A percentile compares a stretch with the other conserved stretches of the same genome.
These are phyloP conservation scores for Cymbidium sinense DNA, from an alignment of 106 monocot genomes.

Conservation along the genomic window DNA sequence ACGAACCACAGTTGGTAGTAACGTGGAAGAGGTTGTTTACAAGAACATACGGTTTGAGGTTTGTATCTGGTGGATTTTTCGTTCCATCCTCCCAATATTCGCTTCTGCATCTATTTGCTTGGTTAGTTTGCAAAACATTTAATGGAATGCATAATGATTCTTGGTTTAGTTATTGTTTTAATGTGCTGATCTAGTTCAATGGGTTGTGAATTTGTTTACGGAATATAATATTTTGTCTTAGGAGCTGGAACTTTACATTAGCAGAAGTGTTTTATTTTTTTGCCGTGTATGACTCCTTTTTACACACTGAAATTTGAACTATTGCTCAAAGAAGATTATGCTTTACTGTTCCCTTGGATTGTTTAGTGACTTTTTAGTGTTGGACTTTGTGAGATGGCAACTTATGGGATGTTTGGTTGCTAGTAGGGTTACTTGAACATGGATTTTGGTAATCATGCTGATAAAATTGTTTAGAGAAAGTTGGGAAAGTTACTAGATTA, in stretches of 20 bases:
- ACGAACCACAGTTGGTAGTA: conserved; percentile 72
- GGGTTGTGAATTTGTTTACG: neutral
- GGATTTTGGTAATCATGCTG: neutral
- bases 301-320: neutral
- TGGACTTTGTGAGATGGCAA: neutral
- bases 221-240: neutral
- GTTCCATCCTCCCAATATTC: neutral
- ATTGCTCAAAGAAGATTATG: neutral
- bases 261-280: neutral
- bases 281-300: neutral
- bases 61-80: neutral
- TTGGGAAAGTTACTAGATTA: neutral
- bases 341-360: neutral
- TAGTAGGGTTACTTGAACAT: neutral
- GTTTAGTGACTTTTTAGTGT: neutral
- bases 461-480: neutral
- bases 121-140: too few relatives aligned
- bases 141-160: too few relatives aligned
- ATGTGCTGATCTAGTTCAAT: neutral
- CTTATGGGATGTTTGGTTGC: neutral
- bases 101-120: neutral
- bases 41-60: conserved; percentile 74
- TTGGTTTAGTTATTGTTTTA: too few relatives aligned
- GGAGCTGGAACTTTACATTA: neutral
- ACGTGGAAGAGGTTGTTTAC: conserved; percentile 67